Base-by-base conservation (phyloP, 306 rosid genomes). In the Rosa lucieae region DNA sequence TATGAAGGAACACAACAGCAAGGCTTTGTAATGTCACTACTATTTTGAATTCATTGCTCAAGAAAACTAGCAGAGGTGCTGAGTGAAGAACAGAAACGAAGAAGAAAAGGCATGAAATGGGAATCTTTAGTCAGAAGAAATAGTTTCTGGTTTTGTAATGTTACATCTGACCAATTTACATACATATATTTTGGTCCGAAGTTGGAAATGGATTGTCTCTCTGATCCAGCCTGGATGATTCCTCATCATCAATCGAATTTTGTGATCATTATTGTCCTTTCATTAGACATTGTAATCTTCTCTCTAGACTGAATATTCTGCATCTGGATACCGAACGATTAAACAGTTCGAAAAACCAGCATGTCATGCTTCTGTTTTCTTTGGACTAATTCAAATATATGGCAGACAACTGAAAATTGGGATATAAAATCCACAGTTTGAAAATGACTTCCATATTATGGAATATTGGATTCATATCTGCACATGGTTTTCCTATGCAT, bases 261-360 rank as follows among this genome's bases (percentile, higher is more conserved):
- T 65, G n/a, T 42, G 42, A 58, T 42, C 76, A 70, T 58, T 71
- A 51, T 53, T 62, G 80, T 61, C 70, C 70, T 63, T 49, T 48
- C 75, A 47, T 46, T 21, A 48, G 69, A 70, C 67, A 58, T 72
- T 77, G 56, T 67, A 56, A 68, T 77, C 39, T 49, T 75, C 80
- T 68, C 40, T 51, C 80, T 56, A 81, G 79, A 69, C 69, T 78
- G 80, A 82, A 82, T 78, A 79, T 82, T 73, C 78, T 62, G 84
- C 55, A 56, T 80, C 67, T 66, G n/a, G 20, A 80, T 80, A 76
- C 42, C 10, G 47, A 66, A 4, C 43, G 78, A 70, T 75, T 46
- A 73, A 63, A 55, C 72, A 80, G 79, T 67, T 39, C 48, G 26
- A 17, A 67, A 39, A 67, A 72, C 49, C 75, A 61, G 32, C 48